These are phyloP conservation scores for Mayamaea pseudoterrestris DNA, from an alignment of 108 stramenopile genomes.

Conservation along the genomic window DNA sequence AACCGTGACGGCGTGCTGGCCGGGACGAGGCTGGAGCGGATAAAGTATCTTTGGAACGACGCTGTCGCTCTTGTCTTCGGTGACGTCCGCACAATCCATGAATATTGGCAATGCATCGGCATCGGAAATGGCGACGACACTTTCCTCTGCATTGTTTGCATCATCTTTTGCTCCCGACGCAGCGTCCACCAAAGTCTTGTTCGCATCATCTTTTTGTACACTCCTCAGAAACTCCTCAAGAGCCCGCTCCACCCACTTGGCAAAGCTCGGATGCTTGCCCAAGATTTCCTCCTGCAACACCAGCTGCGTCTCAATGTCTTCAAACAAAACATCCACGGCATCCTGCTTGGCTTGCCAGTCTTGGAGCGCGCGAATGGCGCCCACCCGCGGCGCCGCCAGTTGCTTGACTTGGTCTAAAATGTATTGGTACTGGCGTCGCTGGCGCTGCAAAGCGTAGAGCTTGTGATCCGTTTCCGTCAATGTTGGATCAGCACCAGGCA, in stretches of 20 bases:
- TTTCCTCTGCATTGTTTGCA: conserved; percentile 8
- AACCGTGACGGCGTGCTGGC: conserved; percentile 33
- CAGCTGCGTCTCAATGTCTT: conserved; percentile 39
- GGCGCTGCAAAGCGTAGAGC: conserved; percentile 32
- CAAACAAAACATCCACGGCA: conserved; percentile 66
- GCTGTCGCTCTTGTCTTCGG: conserved; percentile 17
- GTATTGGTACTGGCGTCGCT: conserved; percentile 12
- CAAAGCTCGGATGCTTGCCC: conserved; percentile 48
- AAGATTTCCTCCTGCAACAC: conserved; percentile 34
- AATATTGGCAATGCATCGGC: conserved; percentile 47
- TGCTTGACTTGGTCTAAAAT: conserved; percentile 23
- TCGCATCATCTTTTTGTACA: conserved; percentile 11
- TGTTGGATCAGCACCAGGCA: conserved; percentile 31
- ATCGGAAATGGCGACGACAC: conserved; percentile 7
- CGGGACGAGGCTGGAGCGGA: conserved; percentile 42
- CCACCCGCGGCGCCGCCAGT: conserved; percentile 27
- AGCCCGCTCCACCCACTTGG: conserved; percentile 37
- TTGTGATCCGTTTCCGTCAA: conserved; percentile 39
- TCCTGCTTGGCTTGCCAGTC: conserved; percentile 51
- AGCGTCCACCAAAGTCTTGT: neutral
- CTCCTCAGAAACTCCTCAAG: conserved; percentile 48
- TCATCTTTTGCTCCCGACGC: conserved; percentile 9
- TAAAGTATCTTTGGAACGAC: conserved; percentile 52
- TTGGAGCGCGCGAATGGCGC: conserved; percentile 18
- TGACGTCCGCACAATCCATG: conserved; percentile 49